Percentiles rank a stretch among this genome's conserved stretches.
Conservation (phyloP, 2,329 filamentous ascomycete genomes). For the Pyricularia grisea region DNA sequence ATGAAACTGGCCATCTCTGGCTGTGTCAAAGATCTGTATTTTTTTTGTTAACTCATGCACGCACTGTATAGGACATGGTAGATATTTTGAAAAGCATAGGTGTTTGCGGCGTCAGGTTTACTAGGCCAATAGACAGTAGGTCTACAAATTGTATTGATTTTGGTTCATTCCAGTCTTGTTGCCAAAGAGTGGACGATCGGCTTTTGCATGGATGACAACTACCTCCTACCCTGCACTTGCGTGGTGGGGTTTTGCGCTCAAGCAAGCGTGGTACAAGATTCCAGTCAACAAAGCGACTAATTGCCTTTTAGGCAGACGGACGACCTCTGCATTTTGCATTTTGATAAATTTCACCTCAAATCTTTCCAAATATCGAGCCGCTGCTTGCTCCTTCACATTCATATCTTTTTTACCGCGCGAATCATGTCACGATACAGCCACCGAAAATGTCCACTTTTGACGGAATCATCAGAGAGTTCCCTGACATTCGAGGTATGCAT, state of each 20-base stretch:
- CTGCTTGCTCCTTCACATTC: background rate
- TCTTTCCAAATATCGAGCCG: background rate
- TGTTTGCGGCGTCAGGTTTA: background rate
- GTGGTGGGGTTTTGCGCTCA: background rate
- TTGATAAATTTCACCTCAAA: background rate
- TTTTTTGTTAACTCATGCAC: background rate
- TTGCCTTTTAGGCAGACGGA: background rate
- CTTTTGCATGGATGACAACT: too few species aligned
- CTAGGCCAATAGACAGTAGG: background rate
- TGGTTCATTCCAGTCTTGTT: background rate
- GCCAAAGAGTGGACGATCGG: background rate
- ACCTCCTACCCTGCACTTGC: background rate
- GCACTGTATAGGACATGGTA: background rate
- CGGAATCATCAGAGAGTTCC: conserved; percentile 3
- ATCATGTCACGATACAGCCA: background rate
- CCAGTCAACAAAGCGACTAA: background rate
- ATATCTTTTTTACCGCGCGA: background rate
- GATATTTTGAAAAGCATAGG: background rate
- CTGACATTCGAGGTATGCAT: conserved; percentile 1
- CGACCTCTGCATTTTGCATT: background rate
- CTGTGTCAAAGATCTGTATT: background rate
- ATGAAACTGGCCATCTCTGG: background rate
- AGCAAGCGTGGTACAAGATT: background rate
- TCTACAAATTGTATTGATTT: background rate
- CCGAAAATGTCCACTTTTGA: conserved; percentile 3